Conservation (phyloP, 495 filamentous ascomycete genomes). For the Tuber brumale region DNA sequence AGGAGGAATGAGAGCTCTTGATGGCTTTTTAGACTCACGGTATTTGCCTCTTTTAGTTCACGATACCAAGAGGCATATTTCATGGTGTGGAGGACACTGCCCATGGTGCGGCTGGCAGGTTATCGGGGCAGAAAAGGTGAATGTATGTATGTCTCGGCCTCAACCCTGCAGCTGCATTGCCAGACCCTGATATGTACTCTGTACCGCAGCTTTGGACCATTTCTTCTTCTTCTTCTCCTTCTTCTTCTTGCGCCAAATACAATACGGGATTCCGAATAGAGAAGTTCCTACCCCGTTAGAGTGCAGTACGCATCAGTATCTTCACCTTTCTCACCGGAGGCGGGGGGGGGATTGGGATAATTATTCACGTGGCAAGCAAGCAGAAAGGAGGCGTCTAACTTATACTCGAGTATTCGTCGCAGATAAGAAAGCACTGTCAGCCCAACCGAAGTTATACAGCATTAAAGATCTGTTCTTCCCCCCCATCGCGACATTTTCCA, state of each 20-base stretch:
- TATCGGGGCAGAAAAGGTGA: neutral
- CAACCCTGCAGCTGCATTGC: neutral
- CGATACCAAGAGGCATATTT: neutral
- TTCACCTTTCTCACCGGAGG: neutral
- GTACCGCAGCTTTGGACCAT: neutral
- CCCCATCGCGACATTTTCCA: neutral
- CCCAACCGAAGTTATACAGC: neutral
- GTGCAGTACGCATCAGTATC: neutral
- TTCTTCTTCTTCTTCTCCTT: neutral
- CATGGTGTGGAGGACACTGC: neutral
- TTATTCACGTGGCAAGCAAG: neutral
- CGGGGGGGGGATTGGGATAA: neutral
- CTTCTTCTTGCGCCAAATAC: too few species aligned
- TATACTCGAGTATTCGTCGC: neutral
- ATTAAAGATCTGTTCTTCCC: neutral
- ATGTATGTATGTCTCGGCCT: neutral
- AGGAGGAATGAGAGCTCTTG: neutral
- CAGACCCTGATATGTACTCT: neutral
- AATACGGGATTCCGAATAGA: conserved; percentile 1
- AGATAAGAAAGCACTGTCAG: neutral
- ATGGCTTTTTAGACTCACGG: neutral
- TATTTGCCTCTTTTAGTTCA: neutral
- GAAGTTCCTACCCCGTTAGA: neutral
- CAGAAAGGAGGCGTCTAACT: neutral
- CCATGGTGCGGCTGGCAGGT: neutral